Base-by-base conservation (phyloP, 2,329 filamentous ascomycete species). In the Hypoxylon sp. region DNA sequence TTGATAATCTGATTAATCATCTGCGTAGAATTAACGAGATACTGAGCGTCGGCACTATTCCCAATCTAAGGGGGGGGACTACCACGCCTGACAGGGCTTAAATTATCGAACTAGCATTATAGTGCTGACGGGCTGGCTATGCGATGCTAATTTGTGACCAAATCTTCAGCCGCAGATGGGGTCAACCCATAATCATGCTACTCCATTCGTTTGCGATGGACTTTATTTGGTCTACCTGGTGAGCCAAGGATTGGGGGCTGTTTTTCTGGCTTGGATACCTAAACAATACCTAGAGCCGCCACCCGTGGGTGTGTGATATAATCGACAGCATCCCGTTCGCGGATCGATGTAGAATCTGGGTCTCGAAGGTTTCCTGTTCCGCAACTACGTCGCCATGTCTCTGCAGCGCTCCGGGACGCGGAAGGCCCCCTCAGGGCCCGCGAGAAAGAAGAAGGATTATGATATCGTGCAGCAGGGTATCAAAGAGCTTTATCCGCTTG, bases 401-500 rank as follows among this genome's bases (percentile, higher is more conserved):
- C 49, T 66, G 34, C 61, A 63, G 27, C 63, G 60, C 27, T 59
- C 63, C 17, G 62, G 43, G 23, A 63, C 59, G 52, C 63, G 57
- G 51, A 64, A 62, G 51, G 55, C 50, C 27, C 48, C 52, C n/a
- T 42, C 57, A 23, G 65, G 59, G 31, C 57, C 59, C 1, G 54
- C 50, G 38, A 63, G 31, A 45, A 53, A 51, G 42, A 71, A 65
- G 51, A 72, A 70, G 19, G 67, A 66, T 2, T 70, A 72, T 26
- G 70, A 67, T 29, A 62, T 67, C 20, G 69, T 71, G 7, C 67
- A 72, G 23, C 73, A 74, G 53, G 73, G 69, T 4, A 64, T 75
- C 56, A 68, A 70, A 36, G 67, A 73, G 45, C 59, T 75, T 15
- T 72, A 74, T 44, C 71, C 68, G 1, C 59, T 62, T 3, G 64